Percentiles rank a stretch among this genome's conserved stretches.
Conservation (phyloP, 495 filamentous ascomycete species). For the Xylaria intraflava region DNA sequence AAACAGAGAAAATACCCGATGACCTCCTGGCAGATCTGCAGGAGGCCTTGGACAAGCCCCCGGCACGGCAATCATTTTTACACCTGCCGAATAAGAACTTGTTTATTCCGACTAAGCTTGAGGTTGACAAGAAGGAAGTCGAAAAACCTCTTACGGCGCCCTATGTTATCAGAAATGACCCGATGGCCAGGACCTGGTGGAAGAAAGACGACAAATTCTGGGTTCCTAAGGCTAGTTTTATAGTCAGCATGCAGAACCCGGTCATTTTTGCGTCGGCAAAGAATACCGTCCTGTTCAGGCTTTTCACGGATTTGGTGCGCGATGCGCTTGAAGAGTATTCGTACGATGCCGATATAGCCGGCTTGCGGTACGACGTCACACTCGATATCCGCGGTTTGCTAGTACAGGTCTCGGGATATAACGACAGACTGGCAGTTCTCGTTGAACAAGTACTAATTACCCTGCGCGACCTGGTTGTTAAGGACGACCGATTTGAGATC, state of each 20-base stretch:
- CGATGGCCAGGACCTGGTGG: constrained; percentile 80
- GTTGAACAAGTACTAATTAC: constrained; percentile 84
- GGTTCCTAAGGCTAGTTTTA: constrained; percentile 89
- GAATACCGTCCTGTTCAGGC: constrained; percentile 64
- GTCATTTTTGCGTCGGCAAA: constrained; percentile 69
- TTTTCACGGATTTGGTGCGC: constrained; percentile 82
- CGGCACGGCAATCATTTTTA: constrained; percentile 59
- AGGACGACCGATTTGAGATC: constrained; percentile 78
- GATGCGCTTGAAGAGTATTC: constrained; percentile 92
- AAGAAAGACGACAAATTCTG: constrained; percentile 99
- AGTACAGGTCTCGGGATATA: constrained; percentile 81
- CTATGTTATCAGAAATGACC: constrained; percentile 81
- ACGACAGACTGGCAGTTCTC: constrained; percentile 88
- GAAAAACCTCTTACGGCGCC: constrained; percentile 66
- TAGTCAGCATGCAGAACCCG: constrained; percentile 73
- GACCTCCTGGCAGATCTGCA: constrained; percentile 66
- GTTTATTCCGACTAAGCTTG: constrained; percentile 89
- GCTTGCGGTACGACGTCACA: constrained; percentile 73
- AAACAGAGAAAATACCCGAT: constrained; percentile 69
- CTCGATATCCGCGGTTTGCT: constrained; percentile 66
- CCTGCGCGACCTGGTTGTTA: constrained; percentile 78
- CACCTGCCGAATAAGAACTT: constrained; percentile 91
- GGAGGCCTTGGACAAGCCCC: constrained; percentile 51
- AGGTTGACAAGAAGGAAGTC: constrained; percentile 89
- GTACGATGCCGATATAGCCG: constrained; percentile 92